Conservation (phyloP, 306 rosid genomes). For the Ziziphus jujuba region DNA sequence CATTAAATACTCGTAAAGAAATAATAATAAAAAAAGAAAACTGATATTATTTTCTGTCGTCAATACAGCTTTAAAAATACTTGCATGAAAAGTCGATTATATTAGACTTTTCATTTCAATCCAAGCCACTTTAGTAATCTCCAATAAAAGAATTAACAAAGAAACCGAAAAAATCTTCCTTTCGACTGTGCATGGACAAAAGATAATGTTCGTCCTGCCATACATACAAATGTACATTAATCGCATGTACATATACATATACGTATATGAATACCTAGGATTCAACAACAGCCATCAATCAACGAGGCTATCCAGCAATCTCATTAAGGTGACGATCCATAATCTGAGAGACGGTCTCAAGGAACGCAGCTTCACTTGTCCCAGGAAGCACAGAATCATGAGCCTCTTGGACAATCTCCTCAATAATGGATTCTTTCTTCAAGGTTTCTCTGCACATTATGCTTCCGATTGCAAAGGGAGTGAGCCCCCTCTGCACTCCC, state of each 20-base stretch:
- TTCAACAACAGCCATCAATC: conserved; percentile 20
- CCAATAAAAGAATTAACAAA: conserved; percentile 23
- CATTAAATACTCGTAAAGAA: too few relatives aligned
- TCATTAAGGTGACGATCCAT: conserved; percentile 69
- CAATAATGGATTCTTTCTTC: conserved; percentile 70
- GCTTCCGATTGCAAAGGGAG: conserved; percentile 77
- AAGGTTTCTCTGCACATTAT: conserved; percentile 74
- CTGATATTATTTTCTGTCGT: not conserved
- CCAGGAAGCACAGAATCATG: conserved; percentile 69
- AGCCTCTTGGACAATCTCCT: conserved; percentile 78
- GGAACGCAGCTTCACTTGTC: conserved; percentile 74
- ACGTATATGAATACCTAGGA: conserved; percentile 22
- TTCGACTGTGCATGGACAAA: conserved; percentile 27
- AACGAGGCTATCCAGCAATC: conserved; percentile 38
- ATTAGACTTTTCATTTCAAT: not conserved
- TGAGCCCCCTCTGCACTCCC: conserved; percentile 77
- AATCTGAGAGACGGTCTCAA: conserved; percentile 66
- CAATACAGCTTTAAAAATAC: conserved; percentile 24
- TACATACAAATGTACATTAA: conserved; percentile 38
- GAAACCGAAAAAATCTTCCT: conserved; percentile 19
- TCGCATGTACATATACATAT: conserved; percentile 36
- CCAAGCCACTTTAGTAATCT: not conserved
- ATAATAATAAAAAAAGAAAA: not conserved
- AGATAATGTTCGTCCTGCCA: conserved; percentile 9
- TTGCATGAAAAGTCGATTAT: not conserved